Percentiles rank a stretch among this genome's conserved stretches.
Conservation (phyloP, 768 basidiomycete species). For the Boletus fagicola region DNA sequence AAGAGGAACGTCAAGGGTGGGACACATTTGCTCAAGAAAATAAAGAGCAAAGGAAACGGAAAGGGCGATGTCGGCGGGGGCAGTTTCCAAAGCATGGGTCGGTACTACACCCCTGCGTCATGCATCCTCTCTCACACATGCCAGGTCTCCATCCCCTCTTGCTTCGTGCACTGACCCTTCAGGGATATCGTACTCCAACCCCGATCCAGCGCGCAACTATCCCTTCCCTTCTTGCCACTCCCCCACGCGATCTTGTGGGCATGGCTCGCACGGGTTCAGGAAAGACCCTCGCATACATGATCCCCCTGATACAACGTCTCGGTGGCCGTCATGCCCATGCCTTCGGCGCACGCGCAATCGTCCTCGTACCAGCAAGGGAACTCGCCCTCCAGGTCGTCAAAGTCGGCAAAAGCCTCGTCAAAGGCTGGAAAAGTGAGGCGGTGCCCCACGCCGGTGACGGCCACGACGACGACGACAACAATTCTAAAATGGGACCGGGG, state of each 20-base stretch:
- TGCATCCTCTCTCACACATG: neutral
- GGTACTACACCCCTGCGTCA: constrained; percentile 25
- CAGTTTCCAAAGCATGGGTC: constrained; percentile 96
- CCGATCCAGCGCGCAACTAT: constrained; percentile 93
- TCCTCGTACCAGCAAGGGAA: constrained; percentile 91
- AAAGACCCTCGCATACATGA: constrained; percentile 94
- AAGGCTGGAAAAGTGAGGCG: constrained; percentile 67
- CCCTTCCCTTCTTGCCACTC: constrained; percentile 76
- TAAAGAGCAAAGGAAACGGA: constrained; percentile 66
- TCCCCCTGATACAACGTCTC: constrained; percentile 86
- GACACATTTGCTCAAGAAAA: constrained; percentile 71
- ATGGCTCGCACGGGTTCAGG: constrained; percentile 99
- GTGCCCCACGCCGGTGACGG: constrained; percentile 74
- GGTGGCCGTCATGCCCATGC: constrained; percentile 74
- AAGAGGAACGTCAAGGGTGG: constrained; percentile 75
- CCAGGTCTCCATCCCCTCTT: constrained; percentile 81
- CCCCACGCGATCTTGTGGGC: constrained; percentile 90
- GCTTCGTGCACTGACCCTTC: constrained; percentile 81
- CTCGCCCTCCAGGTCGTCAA: constrained; percentile 90
- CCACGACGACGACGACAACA: constrained; percentile 49
- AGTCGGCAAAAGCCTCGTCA: constrained; percentile 91
- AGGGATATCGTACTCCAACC: constrained; percentile 92
- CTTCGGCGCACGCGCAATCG: constrained; percentile 83
- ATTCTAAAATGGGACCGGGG: constrained; percentile 45
- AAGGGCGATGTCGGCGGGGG: constrained; percentile 88